phyloP scores from a whole-genome alignment of 306 rosid species.

The Quercus mongolica region DNA sequence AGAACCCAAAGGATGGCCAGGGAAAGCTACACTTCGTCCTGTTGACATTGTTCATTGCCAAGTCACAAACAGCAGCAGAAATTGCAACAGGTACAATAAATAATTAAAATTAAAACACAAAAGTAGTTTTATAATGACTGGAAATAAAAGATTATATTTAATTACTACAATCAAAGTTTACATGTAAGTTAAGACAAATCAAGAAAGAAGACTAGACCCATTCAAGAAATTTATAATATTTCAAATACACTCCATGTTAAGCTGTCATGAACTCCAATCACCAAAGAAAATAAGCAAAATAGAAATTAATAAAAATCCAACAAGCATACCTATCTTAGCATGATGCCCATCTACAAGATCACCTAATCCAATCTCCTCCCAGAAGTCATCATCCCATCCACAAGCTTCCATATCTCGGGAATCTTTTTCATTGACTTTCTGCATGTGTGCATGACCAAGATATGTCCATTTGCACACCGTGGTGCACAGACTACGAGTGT shows the following conservation, averaged over 20 bases:
- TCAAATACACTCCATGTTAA: background rate
- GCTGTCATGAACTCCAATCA: slow-evolving; percentile 8
- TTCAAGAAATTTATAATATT: slow-evolving; percentile 15
- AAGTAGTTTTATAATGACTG: background rate
- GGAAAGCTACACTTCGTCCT: slow-evolving; percentile 99
- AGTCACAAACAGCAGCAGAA: slow-evolving; percentile 24
- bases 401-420: slow-evolving; percentile 90
- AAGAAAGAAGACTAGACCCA: slow-evolving; percentile 1
- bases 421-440: slow-evolving; percentile 55
- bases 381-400: slow-evolving; percentile 99
- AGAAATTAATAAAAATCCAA: slow-evolving; percentile 5
- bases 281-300: slow-evolving; percentile 14
- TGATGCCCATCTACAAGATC: slow-evolving; percentile 96
- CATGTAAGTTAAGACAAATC: slow-evolving; percentile 12
- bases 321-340: slow-evolving; percentile 80
- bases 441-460: slow-evolving; percentile 99
- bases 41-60: slow-evolving; percentile 45
- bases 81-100: slow-evolving; percentile 12
- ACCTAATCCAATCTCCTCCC: slow-evolving; percentile 98
- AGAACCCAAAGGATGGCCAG: slow-evolving; percentile 95
- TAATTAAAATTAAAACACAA: background rate
- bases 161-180: slow-evolving; percentile 10
- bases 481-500: slow-evolving; percentile 95
- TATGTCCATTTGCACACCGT: slow-evolving; percentile 97
- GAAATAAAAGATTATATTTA: slow-evolving; percentile 6